Base-by-base conservation (phyloP, 169 alveolate genomes). In the Plasmodium gonderi region DNA sequence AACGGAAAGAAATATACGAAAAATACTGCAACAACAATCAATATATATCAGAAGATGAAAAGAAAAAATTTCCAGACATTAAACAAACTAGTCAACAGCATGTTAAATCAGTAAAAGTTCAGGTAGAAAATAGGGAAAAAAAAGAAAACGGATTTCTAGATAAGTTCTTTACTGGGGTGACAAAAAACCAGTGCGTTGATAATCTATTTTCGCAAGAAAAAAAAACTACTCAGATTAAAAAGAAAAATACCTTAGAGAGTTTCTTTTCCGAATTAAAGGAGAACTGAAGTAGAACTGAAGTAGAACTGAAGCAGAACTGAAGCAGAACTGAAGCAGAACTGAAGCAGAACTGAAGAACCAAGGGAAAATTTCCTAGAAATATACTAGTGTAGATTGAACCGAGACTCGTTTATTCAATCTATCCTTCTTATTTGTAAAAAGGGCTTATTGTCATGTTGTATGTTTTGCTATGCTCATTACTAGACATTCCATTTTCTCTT, bases 131-230 rank as follows among this genome's bases (percentile, higher is more conserved):
- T 45, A 76, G 47, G 33, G 94, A 77, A 9, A 90, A 78, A 78
- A 90, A 79, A 47, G 94, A 90, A 42, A 76, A 54, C 42, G 38
- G 82, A 0, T 90, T 90, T 60, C 80, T 90, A 67, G 94, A 90
- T 44, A 90, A 78, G 74, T 90, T 90, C 68, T 90, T 90, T 65
- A 79, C 90, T 2, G 94, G 94, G 6, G 90, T 90, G n/a, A 90
- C 94, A n/a, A 76, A 90, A 65, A 90, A 90, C 51, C 54, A 77
- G 51, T 40, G 67, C 38, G 90, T 90, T 47, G 94, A 90, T 45
- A 90, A 45, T 42, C 75, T 90, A 0, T 90, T 90, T 38, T 77
- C 94, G 8, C 75, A 79, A n/a, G 94, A 90, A 40, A 90, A 90
- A 47, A 90, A 90, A 44, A 79, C 49, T 23, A 78, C 94, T 4